Evolutionary conservation across 257 asterid genomes (phyloP).

Genomic region (Nicotiana attenuata): DNA sequence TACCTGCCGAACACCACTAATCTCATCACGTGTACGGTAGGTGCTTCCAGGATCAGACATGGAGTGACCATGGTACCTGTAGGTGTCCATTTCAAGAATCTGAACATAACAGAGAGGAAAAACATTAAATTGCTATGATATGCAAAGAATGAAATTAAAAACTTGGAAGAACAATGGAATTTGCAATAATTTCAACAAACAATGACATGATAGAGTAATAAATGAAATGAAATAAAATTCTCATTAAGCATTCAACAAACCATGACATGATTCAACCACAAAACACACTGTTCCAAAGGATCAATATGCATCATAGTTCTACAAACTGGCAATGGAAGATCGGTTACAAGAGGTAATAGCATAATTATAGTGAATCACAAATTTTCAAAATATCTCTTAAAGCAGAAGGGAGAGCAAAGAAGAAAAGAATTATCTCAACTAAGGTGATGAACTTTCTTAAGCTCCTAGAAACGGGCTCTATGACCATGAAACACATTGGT

Average conservation of each 20-base stretch:
- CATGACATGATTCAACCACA: background rate
- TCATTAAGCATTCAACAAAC: background rate
- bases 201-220: background rate
- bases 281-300: background rate
- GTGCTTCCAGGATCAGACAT: conserved; percentile 99
- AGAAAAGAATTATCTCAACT: background rate
- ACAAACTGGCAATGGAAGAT: background rate
- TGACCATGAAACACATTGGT: background rate
- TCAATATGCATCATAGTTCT: background rate
- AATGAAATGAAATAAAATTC: background rate
- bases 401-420: background rate
- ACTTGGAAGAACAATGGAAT: background rate
- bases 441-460: background rate
- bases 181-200: background rate
- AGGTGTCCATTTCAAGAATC: conserved; percentile 99
- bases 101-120: conserved; percentile 27
- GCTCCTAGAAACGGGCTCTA: background rate
- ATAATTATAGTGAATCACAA: background rate
- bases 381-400: background rate
- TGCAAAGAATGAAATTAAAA: background rate
- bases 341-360: background rate
- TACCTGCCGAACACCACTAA: conserved; percentile 88
- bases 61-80: conserved; percentile 95
- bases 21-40: conserved; percentile 93
- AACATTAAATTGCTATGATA: conserved; percentile 8